Conservation (phyloP, 306 rosid genomes). For the Hippophae tibetana region DNA sequence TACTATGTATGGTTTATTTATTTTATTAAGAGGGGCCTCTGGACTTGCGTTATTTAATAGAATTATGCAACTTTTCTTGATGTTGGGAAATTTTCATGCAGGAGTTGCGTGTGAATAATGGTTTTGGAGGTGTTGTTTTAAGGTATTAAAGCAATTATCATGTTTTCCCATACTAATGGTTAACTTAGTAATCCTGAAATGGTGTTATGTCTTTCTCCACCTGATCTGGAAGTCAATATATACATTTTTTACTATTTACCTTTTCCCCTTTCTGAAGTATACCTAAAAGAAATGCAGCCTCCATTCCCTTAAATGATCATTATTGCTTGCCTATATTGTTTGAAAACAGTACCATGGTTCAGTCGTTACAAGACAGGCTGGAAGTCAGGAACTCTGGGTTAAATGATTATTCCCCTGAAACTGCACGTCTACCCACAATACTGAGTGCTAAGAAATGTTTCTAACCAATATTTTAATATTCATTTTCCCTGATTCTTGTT, state of each 20-base stretch:
- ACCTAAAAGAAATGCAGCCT: no score
- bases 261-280: no score
- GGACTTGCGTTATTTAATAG: background rate
- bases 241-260: background rate
- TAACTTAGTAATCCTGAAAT: constrained; percentile 1
- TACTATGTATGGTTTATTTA: no score
- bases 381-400: background rate
- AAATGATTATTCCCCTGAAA: background rate
- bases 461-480: background rate
- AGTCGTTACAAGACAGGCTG: background rate
- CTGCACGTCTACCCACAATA: background rate
- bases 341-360: background rate
- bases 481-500: background rate
- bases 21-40: background rate
- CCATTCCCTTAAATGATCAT: no score
- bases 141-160: constrained; percentile 38
- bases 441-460: constrained; percentile 4
- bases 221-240: background rate
- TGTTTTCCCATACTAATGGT: constrained; percentile 5
- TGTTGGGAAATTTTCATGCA: constrained; percentile 35
- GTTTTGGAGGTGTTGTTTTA: constrained; percentile 85
- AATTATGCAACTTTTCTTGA: constrained; percentile 9
- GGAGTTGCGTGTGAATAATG: constrained; percentile 88
- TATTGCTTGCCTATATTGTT: no score
- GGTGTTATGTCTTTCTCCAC: background rate